These are phyloP conservation scores for Debaryomyces singareniensis DNA, from an alignment of 1,139 yeast species.

Conservation along the genomic window DNA sequence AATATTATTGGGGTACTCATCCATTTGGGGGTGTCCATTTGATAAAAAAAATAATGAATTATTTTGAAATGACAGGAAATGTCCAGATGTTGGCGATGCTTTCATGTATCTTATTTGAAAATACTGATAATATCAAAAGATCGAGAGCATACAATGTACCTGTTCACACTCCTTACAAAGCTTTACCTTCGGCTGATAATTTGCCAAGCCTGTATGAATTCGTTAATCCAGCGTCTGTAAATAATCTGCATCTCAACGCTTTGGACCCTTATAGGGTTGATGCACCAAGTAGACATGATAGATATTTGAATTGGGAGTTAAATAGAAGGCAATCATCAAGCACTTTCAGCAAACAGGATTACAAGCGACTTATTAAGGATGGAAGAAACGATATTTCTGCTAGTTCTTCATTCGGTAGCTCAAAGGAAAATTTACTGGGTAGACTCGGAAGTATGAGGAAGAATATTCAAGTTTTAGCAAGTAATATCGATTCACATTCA, in stretches of 20 bases:
- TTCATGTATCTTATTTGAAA: slow-evolving; percentile 59
- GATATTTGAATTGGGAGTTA: slow-evolving; percentile 1
- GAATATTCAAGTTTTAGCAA: not conserved
- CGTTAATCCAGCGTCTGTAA: slow-evolving; percentile 1
- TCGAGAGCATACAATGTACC: slow-evolving; percentile 25
- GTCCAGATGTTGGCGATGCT: slow-evolving; percentile 89
- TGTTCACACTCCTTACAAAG: slow-evolving; percentile 43
- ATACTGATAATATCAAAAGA: slow-evolving; percentile 16
- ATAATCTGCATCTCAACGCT: not conserved
- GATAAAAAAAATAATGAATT: slow-evolving; percentile 54
- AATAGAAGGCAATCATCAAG: slow-evolving; percentile 1
- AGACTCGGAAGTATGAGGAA: slow-evolving; percentile 8
- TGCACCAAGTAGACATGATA: not conserved
- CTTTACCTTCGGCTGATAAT: slow-evolving; percentile 26
- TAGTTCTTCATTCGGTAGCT: slow-evolving; percentile 19
- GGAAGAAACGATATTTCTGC: slow-evolving; percentile 1
- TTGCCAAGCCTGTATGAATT: not conserved
- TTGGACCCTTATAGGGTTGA: not conserved
- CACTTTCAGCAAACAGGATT: not conserved
- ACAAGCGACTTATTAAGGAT: not conserved
- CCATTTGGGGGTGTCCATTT: slow-evolving; percentile 75
- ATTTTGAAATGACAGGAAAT: slow-evolving; percentile 61
- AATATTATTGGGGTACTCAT: slow-evolving; percentile 73
- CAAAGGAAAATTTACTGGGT: slow-evolving; percentile 24
- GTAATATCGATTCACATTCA: not conserved